phyloP scores from a whole-genome alignment of 495 filamentous ascomycete genomes.

The Neurospora africana region DNA sequence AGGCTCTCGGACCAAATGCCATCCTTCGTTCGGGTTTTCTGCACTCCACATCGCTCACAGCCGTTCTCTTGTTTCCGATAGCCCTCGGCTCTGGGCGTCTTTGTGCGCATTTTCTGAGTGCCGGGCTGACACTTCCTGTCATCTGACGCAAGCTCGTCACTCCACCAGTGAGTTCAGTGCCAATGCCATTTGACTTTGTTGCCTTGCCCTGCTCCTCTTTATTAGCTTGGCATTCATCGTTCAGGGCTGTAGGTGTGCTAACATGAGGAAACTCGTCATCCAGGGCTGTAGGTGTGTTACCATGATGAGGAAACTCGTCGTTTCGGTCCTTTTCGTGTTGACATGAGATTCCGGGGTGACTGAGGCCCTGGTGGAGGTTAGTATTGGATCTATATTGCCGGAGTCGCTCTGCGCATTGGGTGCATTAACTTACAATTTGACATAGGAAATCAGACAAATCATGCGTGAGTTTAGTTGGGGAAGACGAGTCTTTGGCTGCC shows the following conservation, averaged over 20 bases:
- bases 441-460: background rate
- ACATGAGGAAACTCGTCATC: background rate
- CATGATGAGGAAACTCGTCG: background rate
- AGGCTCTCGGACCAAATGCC: background rate
- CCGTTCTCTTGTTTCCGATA: background rate
- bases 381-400: background rate
- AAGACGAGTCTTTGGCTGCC: background rate
- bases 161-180: background rate
- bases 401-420: background rate
- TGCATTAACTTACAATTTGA: background rate
- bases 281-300: background rate
- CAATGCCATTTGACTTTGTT: too few relatives aligned
- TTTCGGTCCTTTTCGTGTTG: background rate
- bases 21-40: background rate
- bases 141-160: background rate
- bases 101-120: background rate
- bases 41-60: background rate
- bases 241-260: background rate
- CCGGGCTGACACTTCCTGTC: background rate
- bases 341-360: too few relatives aligned
- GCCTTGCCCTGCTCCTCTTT: background rate
- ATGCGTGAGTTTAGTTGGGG: background rate
- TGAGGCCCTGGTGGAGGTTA: background rate
- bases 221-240: background rate
- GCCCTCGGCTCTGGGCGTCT: background rate